Base-by-base conservation (phyloP, 208 protist species). In the Trypanosoma theileri region DNA sequence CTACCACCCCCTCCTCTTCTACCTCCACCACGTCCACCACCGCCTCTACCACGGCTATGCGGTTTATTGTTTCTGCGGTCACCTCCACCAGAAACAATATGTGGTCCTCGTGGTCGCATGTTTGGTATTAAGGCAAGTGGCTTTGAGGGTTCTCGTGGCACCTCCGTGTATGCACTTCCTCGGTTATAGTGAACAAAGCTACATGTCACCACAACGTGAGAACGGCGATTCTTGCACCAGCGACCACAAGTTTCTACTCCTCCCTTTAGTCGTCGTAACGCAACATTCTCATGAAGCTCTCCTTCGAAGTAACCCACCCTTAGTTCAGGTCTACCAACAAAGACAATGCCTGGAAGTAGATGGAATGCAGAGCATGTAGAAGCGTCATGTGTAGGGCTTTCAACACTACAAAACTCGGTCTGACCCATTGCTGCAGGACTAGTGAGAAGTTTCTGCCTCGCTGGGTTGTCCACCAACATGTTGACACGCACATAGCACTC, bases 171-270 rank as follows among this genome's bases (percentile, higher is more conserved):
- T 22, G 51, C 67, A 12, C 56, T 59, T 3, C 75, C 81, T 4
- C 81, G 64, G 51, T 84, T 81, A 76, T 91, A 94, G 60, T 94
- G 88, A 24, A 94, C 35, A 59, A 71, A 87, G n/a, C 28, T 44
- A 70, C 88, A 94, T 46, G 83, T 91, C 11, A 84, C 82, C 28
- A 94, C 72, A 40, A 89, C 79, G 59, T 94, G 88, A 4, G 85
- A 88, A 16, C 79, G 81, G 6, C 24, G 7, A 53, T 24, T 59
- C 45, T 71, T 80, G 65, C 88, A 94, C 88, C 88, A 94, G 28
- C 75, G 65, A 50, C 88, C 88, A 65, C 82, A 89, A 35, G 80
- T 79, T 51, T 73, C 75, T 57, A 82, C 73, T 57, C 78, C 63
- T 48, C 77, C 70, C 62, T 70, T 73, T 21, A 88, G 56, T 48